Conservation (phyloP, 139 green algal genomes). For the Chlamydomonas urium region DNA sequence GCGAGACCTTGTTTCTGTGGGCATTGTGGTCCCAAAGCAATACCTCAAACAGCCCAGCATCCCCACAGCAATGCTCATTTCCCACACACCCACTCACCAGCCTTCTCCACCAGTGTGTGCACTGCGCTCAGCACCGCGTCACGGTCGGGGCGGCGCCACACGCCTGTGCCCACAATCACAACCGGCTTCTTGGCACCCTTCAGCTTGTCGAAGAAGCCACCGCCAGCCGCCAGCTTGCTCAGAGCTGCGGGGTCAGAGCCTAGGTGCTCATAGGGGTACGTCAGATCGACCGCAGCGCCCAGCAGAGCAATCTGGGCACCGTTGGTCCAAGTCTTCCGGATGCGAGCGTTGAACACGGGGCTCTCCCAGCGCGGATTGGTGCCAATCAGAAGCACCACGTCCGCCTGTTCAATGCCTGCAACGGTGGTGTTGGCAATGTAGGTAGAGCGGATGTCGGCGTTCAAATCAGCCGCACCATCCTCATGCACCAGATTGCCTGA, state of each 20-base stretch:
- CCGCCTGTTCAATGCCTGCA: conserved; percentile 81
- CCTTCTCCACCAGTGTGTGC: conserved; percentile 55
- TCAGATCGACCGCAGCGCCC: conserved; percentile 83
- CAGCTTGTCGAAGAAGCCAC: conserved; percentile 60
- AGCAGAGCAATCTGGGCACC: conserved; percentile 67
- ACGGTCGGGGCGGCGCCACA: conserved; percentile 74
- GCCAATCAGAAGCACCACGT: conserved; percentile 88
- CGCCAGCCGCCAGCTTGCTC: conserved; percentile 49
- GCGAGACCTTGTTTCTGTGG: too few relatives aligned
- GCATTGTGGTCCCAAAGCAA: too few relatives aligned
- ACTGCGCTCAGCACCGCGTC: conserved; percentile 72
- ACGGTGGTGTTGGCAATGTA: conserved; percentile 93
- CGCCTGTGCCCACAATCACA: conserved; percentile 85
- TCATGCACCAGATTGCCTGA: conserved; percentile 66
- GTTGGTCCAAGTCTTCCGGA: conserved; percentile 69
- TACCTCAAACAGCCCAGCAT: too few relatives aligned
- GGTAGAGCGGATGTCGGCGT: conserved; percentile 78
- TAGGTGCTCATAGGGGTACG: conserved; percentile 84
- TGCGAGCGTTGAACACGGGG: conserved; percentile 91
- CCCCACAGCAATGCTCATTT: too few relatives aligned
- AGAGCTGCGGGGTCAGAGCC: conserved; percentile 69
- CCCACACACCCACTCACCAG: too few relatives aligned
- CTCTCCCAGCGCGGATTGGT: conserved; percentile 90
- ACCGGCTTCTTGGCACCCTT: conserved; percentile 72
- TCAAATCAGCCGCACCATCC: conserved; percentile 37